phyloP scores from a whole-genome alignment of 1,284 basidiomycete genomes.

The Malassezia equina region DNA sequence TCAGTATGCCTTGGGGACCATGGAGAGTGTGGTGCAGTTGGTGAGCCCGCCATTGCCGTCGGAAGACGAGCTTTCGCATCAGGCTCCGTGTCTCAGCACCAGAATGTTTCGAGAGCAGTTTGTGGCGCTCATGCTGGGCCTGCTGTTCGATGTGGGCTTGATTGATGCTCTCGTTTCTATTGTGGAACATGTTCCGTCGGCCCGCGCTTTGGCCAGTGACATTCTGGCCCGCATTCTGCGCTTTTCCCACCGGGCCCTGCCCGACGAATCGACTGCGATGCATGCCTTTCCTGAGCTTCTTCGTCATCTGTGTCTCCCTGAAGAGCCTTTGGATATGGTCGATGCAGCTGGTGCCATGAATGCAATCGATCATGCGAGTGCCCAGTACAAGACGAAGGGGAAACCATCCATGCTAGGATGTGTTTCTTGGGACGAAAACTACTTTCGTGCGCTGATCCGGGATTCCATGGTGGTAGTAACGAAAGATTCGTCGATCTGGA shows the following conservation, averaged over 20 bases:
- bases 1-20: constrained; percentile 76
- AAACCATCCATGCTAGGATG: constrained; percentile 55
- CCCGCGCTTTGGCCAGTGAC: constrained; percentile 58
- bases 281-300: constrained; percentile 79
- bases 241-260: constrained; percentile 77
- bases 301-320: constrained; percentile 64
- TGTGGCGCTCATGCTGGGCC: constrained; percentile 72
- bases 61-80: constrained; percentile 49
- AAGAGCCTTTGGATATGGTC: constrained; percentile 57
- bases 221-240: constrained; percentile 85
- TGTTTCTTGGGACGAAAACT: constrained; percentile 54
- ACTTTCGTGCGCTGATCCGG: constrained; percentile 43
- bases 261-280: constrained; percentile 67
- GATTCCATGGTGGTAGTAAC: constrained; percentile 63
- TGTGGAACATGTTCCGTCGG: constrained; percentile 23
- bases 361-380: constrained; percentile 80
- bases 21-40: not conserved
- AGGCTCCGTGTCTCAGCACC: not conserved
- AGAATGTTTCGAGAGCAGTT: constrained; percentile 56
- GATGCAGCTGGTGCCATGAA: constrained; percentile 69
- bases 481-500: constrained; percentile 87
- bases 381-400: not conserved
- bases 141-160: constrained; percentile 77
- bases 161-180: constrained; percentile 37
- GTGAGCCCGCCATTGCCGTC: not conserved